Base-by-base conservation (phyloP, 169 alveolate species). In the Plasmodium relictum region DNA sequence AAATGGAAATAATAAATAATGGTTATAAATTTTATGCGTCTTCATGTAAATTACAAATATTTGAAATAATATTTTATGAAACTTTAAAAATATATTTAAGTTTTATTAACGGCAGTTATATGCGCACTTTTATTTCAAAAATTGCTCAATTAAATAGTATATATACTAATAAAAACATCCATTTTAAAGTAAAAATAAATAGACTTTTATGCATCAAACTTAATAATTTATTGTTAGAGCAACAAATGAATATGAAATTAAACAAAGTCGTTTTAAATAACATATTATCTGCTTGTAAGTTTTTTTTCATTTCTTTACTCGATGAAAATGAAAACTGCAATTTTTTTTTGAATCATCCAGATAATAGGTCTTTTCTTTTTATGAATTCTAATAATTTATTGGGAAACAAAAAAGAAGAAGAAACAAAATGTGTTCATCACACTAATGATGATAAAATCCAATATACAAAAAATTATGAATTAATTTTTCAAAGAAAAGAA, bases 11-110 rank as follows among this genome's bases (percentile, higher is more conserved):
- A 26, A 68, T 83, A 12, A 83, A 69, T 48, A 83, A 72, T 83
- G 91, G 91, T 2, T 83, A 83, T 45, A 83, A 68, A 44, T 83
- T 83, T 68, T 52, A 54, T 31, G 52, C 80, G 1, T 83, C 91
- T 0, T 42, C 85, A 12, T 39, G 61, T 68, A 83, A 44, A 2
- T 68, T 83, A 31, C 69, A 56, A 14, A 16, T 56, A 0, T 66
- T 83, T 41, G 85, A 83, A 41, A 41, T 41, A 2, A 54, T 68
- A 6, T 83, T 83, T 31, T 83, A 18, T n/a, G 71, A 83, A 7
- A 41, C 72, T 3, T 61, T 83, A 45, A 83, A 83, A 24, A 62
- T 58, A 5, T 83, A 83, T 41, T 48, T 83, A 31, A 24, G 73
- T 20, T 83, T 83, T 52, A 24, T 54, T 14, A 71, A 54, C 62